Base-by-base conservation (phyloP, 176 grass and related monocot species). In the Typha latifolia region DNA sequence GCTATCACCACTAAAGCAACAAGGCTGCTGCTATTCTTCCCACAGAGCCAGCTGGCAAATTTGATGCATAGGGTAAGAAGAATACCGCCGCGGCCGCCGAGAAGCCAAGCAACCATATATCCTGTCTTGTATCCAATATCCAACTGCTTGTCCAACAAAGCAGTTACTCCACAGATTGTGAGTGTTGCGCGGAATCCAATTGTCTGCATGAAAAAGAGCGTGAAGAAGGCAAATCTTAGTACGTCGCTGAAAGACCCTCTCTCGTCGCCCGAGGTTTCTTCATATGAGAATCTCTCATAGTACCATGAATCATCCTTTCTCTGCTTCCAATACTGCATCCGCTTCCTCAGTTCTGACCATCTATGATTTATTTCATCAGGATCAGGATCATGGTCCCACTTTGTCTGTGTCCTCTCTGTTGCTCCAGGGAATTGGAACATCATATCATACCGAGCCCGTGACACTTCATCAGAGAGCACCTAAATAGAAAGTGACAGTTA, bases 31-130 rank as follows among this genome's bases (percentile, higher is more conserved):
- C 43, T 79, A 68, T 55, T 72, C 57, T 79, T 79, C 18, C 77
- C 77, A 26, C 68, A 79, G 49, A 79, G 68, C 77, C 77, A 79
- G 49, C 77, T 79, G 22, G 62, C 18, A 9, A 79, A 79, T 48
- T 57, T 6, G 51, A 79, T 66, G 12, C 62, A 79, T 26, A 79
- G 27, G 2, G 69, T 48, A n/a, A 79, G 69, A 47, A 72, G 14
- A 15, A 79, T 59, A 48, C 77, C 68, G 3, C 49, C 56, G 16
- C 13, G 48, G 32, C 77, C 77, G 32, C 77, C 68, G 47, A 79
- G 27, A 57, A 72, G 49, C 68, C 77, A 79, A 3, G 77, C 68
- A 20, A 79, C 48, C 49, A 72, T 12, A 51, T 72, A 79, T 27
- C 68, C 77, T 13, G 20, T 27, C 69, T 79, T 79, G 62, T 79